Conservation (phyloP, 441 rosid species). For the Adansonia madagascariensis region DNA sequence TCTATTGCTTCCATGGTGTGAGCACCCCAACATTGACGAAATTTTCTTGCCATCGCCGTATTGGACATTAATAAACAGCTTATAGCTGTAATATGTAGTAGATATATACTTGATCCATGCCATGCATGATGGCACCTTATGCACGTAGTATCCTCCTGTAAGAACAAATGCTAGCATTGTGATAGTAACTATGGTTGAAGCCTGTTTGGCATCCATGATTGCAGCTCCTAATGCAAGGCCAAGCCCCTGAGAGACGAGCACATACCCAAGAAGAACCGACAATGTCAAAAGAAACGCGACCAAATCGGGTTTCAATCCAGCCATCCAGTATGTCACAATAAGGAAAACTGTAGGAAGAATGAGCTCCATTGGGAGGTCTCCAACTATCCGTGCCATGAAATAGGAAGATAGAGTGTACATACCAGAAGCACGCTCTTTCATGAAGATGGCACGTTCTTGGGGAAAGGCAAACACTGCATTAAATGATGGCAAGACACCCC, state of each 20-base stretch:
- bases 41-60: slow-evolving; percentile 60
- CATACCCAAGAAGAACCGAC: slow-evolving; percentile 65
- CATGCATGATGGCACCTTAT: slow-evolving; percentile 69
- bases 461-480: slow-evolving; percentile 85
- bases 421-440: slow-evolving; percentile 76
- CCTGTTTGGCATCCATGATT: slow-evolving; percentile 90
- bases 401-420: slow-evolving; percentile 90
- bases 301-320: slow-evolving; percentile 62
- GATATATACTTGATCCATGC: slow-evolving; percentile 80
- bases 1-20: slow-evolving; percentile 16
- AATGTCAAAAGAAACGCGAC: slow-evolving; percentile 60
- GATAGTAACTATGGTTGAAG: slow-evolving; percentile 79
- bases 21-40: slow-evolving; percentile 51
- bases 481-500: slow-evolving; percentile 94
- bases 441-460: slow-evolving; percentile 79
- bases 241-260: slow-evolving; percentile 85
- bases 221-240: slow-evolving; percentile 82
- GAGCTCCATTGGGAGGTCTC: slow-evolving; percentile 88
- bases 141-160: slow-evolving; percentile 91
- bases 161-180: slow-evolving; percentile 85
- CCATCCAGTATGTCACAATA: slow-evolving; percentile 76
- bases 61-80: slow-evolving; percentile 59
- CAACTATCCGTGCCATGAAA: slow-evolving; percentile 83
- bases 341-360: slow-evolving; percentile 79
- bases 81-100: slow-evolving; percentile 72